These are phyloP conservation scores for Aspergillus ochraceus DNA, from an alignment of 2,329 filamentous ascomycete species.

Conservation along the genomic window DNA sequence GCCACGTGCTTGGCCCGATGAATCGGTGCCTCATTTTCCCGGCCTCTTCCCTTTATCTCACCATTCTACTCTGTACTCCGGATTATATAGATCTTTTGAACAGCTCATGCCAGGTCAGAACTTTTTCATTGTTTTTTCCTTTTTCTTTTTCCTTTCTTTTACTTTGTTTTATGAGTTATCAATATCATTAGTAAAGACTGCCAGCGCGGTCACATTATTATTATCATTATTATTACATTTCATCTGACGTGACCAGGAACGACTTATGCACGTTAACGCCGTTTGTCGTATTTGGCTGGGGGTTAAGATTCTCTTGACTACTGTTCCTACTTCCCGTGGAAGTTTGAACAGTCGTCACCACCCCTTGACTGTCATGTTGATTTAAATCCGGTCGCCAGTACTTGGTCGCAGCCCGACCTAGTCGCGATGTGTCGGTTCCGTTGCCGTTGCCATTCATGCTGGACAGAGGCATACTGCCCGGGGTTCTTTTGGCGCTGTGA, in stretches of 20 bases:
- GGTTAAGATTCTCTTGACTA: constrained; percentile 36
- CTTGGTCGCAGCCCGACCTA: constrained; percentile 21
- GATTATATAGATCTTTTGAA: no score
- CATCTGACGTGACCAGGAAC: constrained; percentile 31
- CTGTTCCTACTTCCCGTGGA: constrained; percentile 28
- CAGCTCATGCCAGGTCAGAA: no score
- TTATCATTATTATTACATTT: constrained; percentile 12
- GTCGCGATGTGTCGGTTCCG: constrained; percentile 9
- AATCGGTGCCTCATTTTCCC: constrained; percentile 19
- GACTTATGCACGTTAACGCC: constrained; percentile 38
- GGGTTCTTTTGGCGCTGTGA: constrained; percentile 24
- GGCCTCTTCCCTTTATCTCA: not conserved
- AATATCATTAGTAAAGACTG: not conserved
- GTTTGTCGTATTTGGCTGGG: constrained; percentile 22
- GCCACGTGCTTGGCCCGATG: constrained; percentile 17
- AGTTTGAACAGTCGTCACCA: constrained; percentile 31
- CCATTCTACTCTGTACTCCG: no score
- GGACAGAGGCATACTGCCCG: constrained; percentile 32
- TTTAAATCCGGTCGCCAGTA: constrained; percentile 35
- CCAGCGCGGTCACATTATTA: not conserved
- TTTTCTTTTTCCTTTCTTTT: not conserved
- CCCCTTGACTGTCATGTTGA: constrained; percentile 24
- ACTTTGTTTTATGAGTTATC: not conserved
- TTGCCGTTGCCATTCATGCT: constrained; percentile 24
- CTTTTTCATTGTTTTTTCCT: no score